phyloP scores from a whole-genome alignment of 2,329 filamentous ascomycete species.

The Penicillium crustosum region DNA sequence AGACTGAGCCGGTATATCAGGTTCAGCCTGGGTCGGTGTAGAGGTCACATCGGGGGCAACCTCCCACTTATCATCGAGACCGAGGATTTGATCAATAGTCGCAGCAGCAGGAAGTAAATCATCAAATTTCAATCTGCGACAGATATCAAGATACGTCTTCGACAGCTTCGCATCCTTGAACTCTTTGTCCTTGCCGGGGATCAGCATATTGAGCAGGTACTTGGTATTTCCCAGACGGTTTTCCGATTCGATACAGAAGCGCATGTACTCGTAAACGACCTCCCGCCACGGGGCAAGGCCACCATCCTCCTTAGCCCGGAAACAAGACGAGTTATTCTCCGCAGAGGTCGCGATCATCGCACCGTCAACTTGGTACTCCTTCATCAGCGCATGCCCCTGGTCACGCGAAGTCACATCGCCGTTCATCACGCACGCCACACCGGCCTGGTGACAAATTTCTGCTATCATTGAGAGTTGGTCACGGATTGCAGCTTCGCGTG shows the following conservation, averaged over 20 bases:
- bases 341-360: conserved; percentile 96
- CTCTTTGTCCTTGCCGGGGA: conserved; percentile 72
- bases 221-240: conserved; percentile 94
- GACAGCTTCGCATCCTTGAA: conserved; percentile 63
- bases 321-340: conserved; percentile 87
- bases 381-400: conserved; percentile 67
- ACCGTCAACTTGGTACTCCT: conserved; percentile 82
- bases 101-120: conserved; percentile 64
- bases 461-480: conserved; percentile 83
- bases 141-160: conserved; percentile 70
- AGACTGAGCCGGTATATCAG: neutral
- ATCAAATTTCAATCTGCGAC: conserved; percentile 64
- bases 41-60: conserved; percentile 13
- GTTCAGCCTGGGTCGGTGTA: no score
- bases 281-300: conserved; percentile 73
- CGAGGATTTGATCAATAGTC: conserved; percentile 62
- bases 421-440: conserved; percentile 93
- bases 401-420: conserved; percentile 80
- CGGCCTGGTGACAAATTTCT: conserved; percentile 74
- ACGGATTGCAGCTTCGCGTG: conserved; percentile 81
- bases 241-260: conserved; percentile 69
- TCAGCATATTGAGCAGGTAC: conserved; percentile 79
- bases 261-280: conserved; percentile 73
- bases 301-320: conserved; percentile 67
- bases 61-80: conserved; percentile 30